Percentiles rank a stretch among this genome's conserved stretches.
Evolutionary conservation across 306 rosid genomes (phyloP).

Genomic region (Pueraria montana): DNA sequence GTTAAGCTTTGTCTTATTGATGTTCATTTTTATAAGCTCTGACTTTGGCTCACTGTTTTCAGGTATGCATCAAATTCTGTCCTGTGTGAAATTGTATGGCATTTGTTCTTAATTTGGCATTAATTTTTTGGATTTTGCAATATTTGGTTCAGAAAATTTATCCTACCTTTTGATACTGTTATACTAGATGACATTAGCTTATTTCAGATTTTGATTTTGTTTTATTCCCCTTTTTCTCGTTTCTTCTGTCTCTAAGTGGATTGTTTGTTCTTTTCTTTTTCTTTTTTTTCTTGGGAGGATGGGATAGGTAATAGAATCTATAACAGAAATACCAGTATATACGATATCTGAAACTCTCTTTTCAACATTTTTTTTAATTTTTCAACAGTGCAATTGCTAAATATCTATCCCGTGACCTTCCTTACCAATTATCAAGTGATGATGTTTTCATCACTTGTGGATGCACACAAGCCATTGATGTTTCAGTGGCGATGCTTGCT

Average conservation of each 20-base stretch:
- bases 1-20: too few relatives aligned
- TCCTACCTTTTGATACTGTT: neutral
- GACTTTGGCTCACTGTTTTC: too few relatives aligned
- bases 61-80: neutral
- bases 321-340: neutral
- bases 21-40: too few relatives aligned
- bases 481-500: constrained; percentile 83
- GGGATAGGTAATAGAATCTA: neutral
- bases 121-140: neutral
- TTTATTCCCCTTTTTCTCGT: neutral
- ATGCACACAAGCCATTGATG: constrained; percentile 98
- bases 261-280: neutral
- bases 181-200: neutral
- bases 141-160: neutral
- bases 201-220: neutral
- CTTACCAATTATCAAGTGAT: constrained; percentile 75
- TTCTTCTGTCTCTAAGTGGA: neutral
- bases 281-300: too few relatives aligned
- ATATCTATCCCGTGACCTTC: constrained; percentile 89
- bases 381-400: constrained; percentile 91
- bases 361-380: neutral
- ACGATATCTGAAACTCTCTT: neutral
- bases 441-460: constrained; percentile 93
- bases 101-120: neutral
- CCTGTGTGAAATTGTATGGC: neutral